Evolutionary conservation across 805 yeast genomes (phyloP), one percentile per base, ranked within the genome.

Genomic region (Candida palmyrensis): DNA sequence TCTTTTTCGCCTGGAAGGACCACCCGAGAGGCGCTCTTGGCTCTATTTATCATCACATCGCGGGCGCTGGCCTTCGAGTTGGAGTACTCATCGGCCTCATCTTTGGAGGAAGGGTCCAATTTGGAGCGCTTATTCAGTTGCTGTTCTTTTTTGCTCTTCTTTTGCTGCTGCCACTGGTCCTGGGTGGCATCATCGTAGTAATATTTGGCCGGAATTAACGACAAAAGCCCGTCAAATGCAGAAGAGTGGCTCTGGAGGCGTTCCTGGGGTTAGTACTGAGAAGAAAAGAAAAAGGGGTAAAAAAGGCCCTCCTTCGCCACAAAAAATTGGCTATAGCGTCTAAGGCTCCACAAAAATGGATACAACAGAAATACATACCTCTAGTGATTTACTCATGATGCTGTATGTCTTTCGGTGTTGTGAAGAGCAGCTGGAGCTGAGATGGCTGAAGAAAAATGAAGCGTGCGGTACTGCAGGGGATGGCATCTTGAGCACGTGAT

Each of bases 121-220:
- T 88, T 89, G 36, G 76, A 74, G 43, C 75, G 65, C 52, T 82
- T 83, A 42, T 74, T 77, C 33, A 63, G 68, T 43, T 68, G 75
- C 14, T 68, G 57, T 44, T 85, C 87, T 34, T 71, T 75, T 46
- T 82, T 83, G 19, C 77, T 58, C 59, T 79, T 75, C 65, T 87
- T 86, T 63, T 79, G 84, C 47, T 80, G 82, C 47, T 81, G 79
- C 97, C 97, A 89, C 59, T 90, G 97, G 33, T 81, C 80, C 47
- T 82, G 79, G 2, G 90, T 81, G 38, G 85, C 90, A 25, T 84
- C 96, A 55, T 89, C 96, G 54, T 85, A 88, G 55, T 90, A 90
- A 51, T 82, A 88, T 52, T 88, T 87, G 3, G 97, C 95, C 3
- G 97, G 97, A 38, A 90, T 89, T 56, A 90, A 66, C 14, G 96